Conservation (phyloP, 2,329 filamentous ascomycete species). For the Epichloe sibirici region DNA sequence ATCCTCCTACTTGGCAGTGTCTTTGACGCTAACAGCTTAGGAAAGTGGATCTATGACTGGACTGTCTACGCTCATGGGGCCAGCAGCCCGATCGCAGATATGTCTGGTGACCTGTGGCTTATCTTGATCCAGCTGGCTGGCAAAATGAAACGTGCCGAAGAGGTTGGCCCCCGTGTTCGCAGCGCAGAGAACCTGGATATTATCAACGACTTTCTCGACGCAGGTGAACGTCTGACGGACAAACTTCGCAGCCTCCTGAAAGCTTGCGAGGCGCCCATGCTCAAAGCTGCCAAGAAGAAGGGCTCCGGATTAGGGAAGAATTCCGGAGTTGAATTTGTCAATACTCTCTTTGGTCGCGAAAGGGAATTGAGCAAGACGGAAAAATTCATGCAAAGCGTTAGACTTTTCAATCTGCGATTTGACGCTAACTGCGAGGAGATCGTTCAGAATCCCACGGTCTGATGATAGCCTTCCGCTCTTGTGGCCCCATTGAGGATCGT, state of each 20-base stretch:
- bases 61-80: slow-evolving; percentile 83
- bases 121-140: slow-evolving; percentile 86
- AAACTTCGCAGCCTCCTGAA: slow-evolving; percentile 81
- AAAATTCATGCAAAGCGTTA: slow-evolving; percentile 80
- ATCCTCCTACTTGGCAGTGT: slow-evolving; percentile 92
- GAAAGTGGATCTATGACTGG: slow-evolving; percentile 99
- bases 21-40: slow-evolving; percentile 92
- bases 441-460: slow-evolving; percentile 48
- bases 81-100: slow-evolving; percentile 71
- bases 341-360: slow-evolving; percentile 88
- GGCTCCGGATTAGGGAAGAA: slow-evolving; percentile 68
- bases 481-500: background rate
- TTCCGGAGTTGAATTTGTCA: slow-evolving; percentile 87
- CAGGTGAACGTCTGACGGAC: slow-evolving; percentile 74
- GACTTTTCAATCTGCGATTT: slow-evolving; percentile 85
- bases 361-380: slow-evolving; percentile 82
- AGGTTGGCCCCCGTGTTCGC: slow-evolving; percentile 61
- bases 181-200: slow-evolving; percentile 63
- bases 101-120: slow-evolving; percentile 91
- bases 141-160: slow-evolving; percentile 85
- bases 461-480: slow-evolving; percentile 12
- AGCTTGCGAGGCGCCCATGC: slow-evolving; percentile 88
- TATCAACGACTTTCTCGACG: slow-evolving; percentile 81
- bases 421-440: slow-evolving; percentile 94
- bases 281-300: slow-evolving; percentile 69